Base-by-base conservation (phyloP, 805 yeast genomes). In the Yarrowia bubula region DNA sequence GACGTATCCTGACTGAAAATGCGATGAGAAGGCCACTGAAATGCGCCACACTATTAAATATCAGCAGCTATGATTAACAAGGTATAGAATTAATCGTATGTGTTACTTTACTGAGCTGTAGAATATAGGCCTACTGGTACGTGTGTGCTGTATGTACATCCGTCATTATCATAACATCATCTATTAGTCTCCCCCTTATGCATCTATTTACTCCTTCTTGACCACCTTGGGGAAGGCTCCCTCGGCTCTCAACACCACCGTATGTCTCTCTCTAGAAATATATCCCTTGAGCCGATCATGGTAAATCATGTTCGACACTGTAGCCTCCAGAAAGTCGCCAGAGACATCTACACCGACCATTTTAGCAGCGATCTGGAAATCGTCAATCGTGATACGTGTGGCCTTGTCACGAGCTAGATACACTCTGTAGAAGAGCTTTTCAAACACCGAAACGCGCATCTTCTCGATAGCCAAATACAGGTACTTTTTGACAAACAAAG, bases 271-370 rank as follows among this genome's bases (percentile, higher is more conserved):
- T 72, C 90, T 95, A 5, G 96, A 88, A 14, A 92, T 74, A 74
- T 92, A 92, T 0, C 97, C 97, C 74, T 88, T 90, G 53, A 91
- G 77, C 65, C 74, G 77, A 8, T 87, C 87, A 60, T 77, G 76
- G 61, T 80, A 79, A 17, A 92, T 89, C 70, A 88, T 75, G 64
- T 81, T 83, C 0, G 96, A 92, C 22, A 90, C 68, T 10, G 82
- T 75, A 66, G 93, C 86, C 74, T 92, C 97, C 4, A 86, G 77
- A 65, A 84, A 86, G 71, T 86, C 90, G 2, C 31, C 57, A 14
- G 67, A 67, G 22, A 64, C 68, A 15, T 68, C 71, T 6, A 66
- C 39, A 8, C 75, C 72, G 1, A 70, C 69, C 9, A 72, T 70
- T 53, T 78, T 79, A 46, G 83, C 75, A 0, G 83, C 86, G 33